phyloP scores from a whole-genome alignment of 495 filamentous ascomycete genomes.

The Penicillium soppii region DNA sequence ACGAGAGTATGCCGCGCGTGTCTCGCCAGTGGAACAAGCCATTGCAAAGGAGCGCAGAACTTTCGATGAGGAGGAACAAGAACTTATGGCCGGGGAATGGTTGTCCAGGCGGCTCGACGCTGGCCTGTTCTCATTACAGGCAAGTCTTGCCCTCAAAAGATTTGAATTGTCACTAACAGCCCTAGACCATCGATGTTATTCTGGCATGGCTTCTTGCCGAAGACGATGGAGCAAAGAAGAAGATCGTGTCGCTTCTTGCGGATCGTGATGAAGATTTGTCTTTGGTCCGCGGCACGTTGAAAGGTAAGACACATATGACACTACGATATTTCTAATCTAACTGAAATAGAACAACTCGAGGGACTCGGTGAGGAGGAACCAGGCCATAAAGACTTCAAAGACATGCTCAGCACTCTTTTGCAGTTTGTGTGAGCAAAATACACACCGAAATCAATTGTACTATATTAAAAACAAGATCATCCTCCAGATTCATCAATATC shows the following conservation, averaged over 20 bases:
- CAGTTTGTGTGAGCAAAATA: slow-evolving; percentile 47
- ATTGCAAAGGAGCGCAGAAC: slow-evolving; percentile 57
- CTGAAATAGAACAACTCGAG: slow-evolving; percentile 56
- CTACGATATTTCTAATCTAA: slow-evolving; percentile 12
- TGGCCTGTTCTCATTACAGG: slow-evolving; percentile 80
- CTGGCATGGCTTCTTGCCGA: slow-evolving; percentile 92
- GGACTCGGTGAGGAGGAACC: slow-evolving; percentile 57
- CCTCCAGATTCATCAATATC: no score
- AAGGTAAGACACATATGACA: slow-evolving; percentile 47
- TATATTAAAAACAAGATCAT: slow-evolving; percentile 7
- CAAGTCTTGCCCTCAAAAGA: slow-evolving; percentile 9
- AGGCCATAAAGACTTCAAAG: slow-evolving; percentile 59
- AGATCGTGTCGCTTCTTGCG: slow-evolving; percentile 61
- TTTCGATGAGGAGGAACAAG: slow-evolving; percentile 54
- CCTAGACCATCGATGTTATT: slow-evolving; percentile 74
- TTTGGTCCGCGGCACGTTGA: slow-evolving; percentile 64
- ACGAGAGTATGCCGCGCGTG: slow-evolving; percentile 64
- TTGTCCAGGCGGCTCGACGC: slow-evolving; percentile 82
- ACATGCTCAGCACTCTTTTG: slow-evolving; percentile 69
- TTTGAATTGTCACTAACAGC: background rate
- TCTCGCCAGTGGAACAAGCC: slow-evolving; percentile 63
- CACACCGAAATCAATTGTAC: slow-evolving; percentile 1
- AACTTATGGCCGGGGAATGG: slow-evolving; percentile 73
- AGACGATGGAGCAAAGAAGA: slow-evolving; percentile 73
- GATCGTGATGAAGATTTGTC: slow-evolving; percentile 65